Conservation (phyloP, 257 asterid species). For the Nicotiana attenuata region DNA sequence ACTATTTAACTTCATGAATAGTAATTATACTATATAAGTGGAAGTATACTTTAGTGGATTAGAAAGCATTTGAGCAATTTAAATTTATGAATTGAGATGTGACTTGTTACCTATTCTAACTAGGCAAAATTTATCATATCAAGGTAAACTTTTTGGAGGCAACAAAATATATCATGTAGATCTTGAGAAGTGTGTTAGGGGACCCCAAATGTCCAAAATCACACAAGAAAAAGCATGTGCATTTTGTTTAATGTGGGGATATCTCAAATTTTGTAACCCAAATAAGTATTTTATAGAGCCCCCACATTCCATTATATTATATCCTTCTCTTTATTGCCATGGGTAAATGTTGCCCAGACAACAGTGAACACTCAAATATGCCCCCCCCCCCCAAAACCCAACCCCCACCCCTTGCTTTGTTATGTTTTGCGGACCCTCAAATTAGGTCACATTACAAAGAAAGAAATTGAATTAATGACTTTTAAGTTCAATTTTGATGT, state of each 20-base stretch:
- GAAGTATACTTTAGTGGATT: not conserved
- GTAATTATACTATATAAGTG: not conserved
- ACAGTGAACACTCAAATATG: conserved; percentile 27
- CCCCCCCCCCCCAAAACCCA: not conserved
- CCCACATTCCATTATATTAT: conserved; percentile 23
- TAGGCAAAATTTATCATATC: conserved; percentile 20
- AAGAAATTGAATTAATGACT: conserved; percentile 20
- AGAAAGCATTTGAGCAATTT: not conserved
- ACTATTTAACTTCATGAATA: not conserved
- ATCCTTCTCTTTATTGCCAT: conserved; percentile 16
- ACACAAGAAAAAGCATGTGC: conserved; percentile 39
- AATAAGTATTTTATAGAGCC: conserved; percentile 18
- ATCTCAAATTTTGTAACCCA: conserved; percentile 23
- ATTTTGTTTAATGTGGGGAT: conserved; percentile 24
- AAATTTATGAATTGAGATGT: conserved; percentile 1
- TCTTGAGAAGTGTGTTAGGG: conserved; percentile 13
- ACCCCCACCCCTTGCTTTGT: conserved; percentile 17
- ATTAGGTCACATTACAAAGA: conserved; percentile 7
- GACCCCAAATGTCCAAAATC: conserved; percentile 32
- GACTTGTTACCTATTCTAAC: conserved; percentile 12
- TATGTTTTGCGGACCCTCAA: not conserved
- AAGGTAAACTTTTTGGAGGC: conserved; percentile 18
- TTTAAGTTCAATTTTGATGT: not conserved
- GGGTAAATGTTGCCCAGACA: conserved; percentile 31
- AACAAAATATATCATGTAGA: conserved; percentile 18